These are phyloP conservation scores for Papiliotrema nemorosa DNA, from an alignment of 1,284 basidiomycete genomes.

Conservation along the genomic window DNA sequence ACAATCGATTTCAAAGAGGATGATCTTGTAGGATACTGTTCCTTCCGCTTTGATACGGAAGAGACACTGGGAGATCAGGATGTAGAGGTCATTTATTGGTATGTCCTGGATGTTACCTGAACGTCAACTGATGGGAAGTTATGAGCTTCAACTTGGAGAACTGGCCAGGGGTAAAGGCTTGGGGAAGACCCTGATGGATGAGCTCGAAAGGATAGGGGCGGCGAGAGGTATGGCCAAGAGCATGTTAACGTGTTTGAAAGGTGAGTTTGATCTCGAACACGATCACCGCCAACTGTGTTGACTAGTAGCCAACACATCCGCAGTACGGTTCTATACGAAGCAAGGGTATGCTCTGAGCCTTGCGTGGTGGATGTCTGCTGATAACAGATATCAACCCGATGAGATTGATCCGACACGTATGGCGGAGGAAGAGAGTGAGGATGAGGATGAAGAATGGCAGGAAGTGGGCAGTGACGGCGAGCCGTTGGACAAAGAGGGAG, in stretches of 20 bases:
- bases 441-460: constrained; percentile 4
- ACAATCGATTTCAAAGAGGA: constrained; percentile 7
- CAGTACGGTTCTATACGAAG: background rate
- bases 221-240: constrained; percentile 36
- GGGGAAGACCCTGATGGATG: constrained; percentile 27
- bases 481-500: background rate
- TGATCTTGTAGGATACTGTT: constrained; percentile 37
- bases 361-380: background rate
- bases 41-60: constrained; percentile 48
- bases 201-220: constrained; percentile 35
- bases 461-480: constrained; percentile 7
- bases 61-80: constrained; percentile 36
- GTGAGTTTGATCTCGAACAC: constrained; percentile 19
- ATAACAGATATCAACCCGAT: constrained; percentile 38
- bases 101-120: constrained; percentile 6
- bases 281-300: background rate
- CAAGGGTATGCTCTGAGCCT: background rate
- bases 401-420: constrained; percentile 46
- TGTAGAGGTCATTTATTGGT: constrained; percentile 45
- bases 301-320: background rate
- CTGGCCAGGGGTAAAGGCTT: constrained; percentile 26
- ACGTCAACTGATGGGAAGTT: constrained; percentile 20
- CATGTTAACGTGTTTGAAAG: constrained; percentile 45
- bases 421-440: constrained; percentile 19
- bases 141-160: constrained; percentile 39